A percentile compares a stretch with the other conserved stretches of the same genome.
These are phyloP conservation scores for Brassica cretica DNA, from an alignment of 345 rosid genomes.

Conservation along the genomic window DNA sequence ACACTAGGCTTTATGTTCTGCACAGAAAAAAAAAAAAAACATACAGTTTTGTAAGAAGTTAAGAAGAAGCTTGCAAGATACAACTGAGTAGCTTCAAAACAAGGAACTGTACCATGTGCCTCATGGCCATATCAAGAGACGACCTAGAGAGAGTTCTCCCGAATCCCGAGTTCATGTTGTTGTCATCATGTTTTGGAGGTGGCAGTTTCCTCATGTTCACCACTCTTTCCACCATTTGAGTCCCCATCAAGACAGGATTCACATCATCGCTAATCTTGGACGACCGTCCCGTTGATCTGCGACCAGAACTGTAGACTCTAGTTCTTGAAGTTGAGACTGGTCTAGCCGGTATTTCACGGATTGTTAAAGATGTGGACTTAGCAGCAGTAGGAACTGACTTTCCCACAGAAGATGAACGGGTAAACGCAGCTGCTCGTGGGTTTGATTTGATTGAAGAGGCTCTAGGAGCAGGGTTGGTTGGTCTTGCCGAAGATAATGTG, in stretches of 20 bases:
- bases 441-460: constrained; percentile 26
- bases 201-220: constrained; percentile 84
- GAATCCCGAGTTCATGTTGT: constrained; percentile 47
- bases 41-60: neutral
- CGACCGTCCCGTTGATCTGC: constrained; percentile 50
- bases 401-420: constrained; percentile 53
- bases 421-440: constrained; percentile 41
- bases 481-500: constrained; percentile 43
- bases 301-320: constrained; percentile 46
- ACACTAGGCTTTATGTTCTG: constrained; percentile 39
- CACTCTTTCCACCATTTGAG: constrained; percentile 86
- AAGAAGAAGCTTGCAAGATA: neutral
- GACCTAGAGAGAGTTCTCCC: constrained; percentile 78
- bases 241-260: constrained; percentile 70
- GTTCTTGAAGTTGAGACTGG: constrained; percentile 54
- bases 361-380: constrained; percentile 51
- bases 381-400: constrained; percentile 45
- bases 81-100: neutral
- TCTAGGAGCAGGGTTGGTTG: constrained; percentile 20
- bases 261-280: constrained; percentile 56
- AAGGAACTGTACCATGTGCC: constrained; percentile 69
- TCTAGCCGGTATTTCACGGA: constrained; percentile 53
- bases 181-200: constrained; percentile 63
- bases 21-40: neutral
- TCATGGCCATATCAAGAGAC: constrained; percentile 86